Evolutionary conservation across 2,329 filamentous ascomycete genomes (phyloP).

Genomic region (Cyphellophora attinorum): DNA sequence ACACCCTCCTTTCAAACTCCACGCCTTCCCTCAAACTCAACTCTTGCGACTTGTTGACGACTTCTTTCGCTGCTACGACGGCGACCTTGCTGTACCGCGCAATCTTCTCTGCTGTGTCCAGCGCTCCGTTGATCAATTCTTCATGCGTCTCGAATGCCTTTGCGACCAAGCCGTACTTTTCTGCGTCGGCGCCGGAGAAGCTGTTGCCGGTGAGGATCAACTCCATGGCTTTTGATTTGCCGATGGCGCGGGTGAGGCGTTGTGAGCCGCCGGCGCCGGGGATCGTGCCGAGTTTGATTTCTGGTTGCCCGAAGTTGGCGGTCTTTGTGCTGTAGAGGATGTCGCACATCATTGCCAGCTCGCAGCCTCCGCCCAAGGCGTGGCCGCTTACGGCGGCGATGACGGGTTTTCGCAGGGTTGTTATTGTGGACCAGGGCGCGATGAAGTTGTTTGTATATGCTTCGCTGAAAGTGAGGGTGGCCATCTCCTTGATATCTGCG

Average conservation of each 20-base stretch:
- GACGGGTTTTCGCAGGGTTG: slow-evolving; percentile 82
- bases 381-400: slow-evolving; percentile 92
- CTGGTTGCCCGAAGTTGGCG: slow-evolving; percentile 91
- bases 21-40: slow-evolving; percentile 78
- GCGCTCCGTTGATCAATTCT: slow-evolving; percentile 67
- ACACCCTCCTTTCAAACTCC: slow-evolving; percentile 86
- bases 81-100: slow-evolving; percentile 80
- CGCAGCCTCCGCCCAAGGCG: slow-evolving; percentile 88
- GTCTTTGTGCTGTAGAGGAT: slow-evolving; percentile 79
- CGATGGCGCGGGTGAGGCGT: slow-evolving; percentile 70
- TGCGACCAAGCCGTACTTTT: slow-evolving; percentile 82
- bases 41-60: slow-evolving; percentile 99
- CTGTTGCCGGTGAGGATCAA: slow-evolving; percentile 77
- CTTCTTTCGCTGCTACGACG: slow-evolving; percentile 84
- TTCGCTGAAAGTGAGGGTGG: slow-evolving; percentile 74
- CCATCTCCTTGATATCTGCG: slow-evolving; percentile 99
- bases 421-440: slow-evolving; percentile 82
- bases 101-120: slow-evolving; percentile 82
- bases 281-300: slow-evolving; percentile 89
- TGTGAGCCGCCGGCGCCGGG: slow-evolving; percentile 89
- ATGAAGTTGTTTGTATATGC: slow-evolving; percentile 91
- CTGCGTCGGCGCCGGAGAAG: slow-evolving; percentile 76
- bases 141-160: slow-evolving; percentile 68
- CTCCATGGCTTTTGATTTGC: slow-evolving; percentile 84
- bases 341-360: slow-evolving; percentile 96